A percentile compares a stretch with the other conserved stretches of the same genome.
These are phyloP conservation scores for Globisporangium iwayamae DNA, from an alignment of 352 stramenopile genomes.

Conservation along the genomic window DNA sequence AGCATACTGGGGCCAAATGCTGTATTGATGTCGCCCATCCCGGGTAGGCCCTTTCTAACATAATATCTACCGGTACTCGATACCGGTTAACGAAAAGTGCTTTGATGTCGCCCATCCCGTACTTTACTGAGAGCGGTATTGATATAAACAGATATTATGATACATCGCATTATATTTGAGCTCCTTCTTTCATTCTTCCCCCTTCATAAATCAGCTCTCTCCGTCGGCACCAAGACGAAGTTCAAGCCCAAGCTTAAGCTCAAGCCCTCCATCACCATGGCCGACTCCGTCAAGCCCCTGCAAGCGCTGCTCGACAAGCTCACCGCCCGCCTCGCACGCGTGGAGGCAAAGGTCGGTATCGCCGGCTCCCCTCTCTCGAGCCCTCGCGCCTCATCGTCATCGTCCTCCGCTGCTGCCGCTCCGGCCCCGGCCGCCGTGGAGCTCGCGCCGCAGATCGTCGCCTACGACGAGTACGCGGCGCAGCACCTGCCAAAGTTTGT, in stretches of 20 bases:
- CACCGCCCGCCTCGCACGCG: conserved; percentile 60
- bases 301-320: conserved; percentile 79
- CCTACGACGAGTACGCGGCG: conserved; percentile 90
- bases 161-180: neutral
- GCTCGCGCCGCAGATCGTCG: conserved; percentile 67
- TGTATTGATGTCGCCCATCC: too few species aligned
- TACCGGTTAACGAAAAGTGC: too few species aligned
- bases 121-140: too few species aligned
- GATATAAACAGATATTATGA: too few species aligned
- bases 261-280: conserved; percentile 28
- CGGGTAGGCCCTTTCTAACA: too few species aligned
- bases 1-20: too few species aligned
- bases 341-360: conserved; percentile 83
- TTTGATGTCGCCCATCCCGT: too few species aligned
- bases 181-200: neutral
- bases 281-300: conserved; percentile 71
- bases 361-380: conserved; percentile 15
- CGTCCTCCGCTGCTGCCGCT: conserved; percentile 11
- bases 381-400: conserved; percentile 4
- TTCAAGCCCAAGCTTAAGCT: conserved; percentile 5
- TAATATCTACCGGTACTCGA: too few species aligned
- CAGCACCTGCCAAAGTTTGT: conserved; percentile 85
- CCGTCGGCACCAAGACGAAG: neutral
- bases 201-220: conserved; percentile 2
- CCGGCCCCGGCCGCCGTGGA: conserved; percentile 25